Base-by-base conservation (phyloP, 371 early-diverging fungal species). In the Nematocida displodere region DNA sequence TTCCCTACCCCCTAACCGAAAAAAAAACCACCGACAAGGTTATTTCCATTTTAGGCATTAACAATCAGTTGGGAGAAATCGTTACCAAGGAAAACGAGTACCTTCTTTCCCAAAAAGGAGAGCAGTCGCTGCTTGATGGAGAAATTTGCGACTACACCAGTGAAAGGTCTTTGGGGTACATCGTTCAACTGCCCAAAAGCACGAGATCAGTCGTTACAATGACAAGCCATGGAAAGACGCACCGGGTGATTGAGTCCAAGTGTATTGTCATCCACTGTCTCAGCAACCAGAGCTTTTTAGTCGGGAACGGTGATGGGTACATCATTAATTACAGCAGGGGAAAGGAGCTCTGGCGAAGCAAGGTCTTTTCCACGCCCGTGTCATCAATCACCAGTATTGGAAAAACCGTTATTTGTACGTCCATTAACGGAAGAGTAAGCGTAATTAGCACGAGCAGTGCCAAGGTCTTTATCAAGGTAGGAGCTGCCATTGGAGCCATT, bases 301-400 rank as follows among this genome's bases (percentile, higher is more conserved):
- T 71, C 4, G 75, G 75, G 0, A 62, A 33, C 2, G 75, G 75
- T 13, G n/a, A n/a, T 5, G 75, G 75, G 1, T 22, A 53, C 28
- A 28, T 71, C 7, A 58, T 71, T 44, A 20, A 40, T 24, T 71
- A 58, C 40, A 49, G 34, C 39, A 11, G 28, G 1, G 75, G 75
- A 34, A 11, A 13, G 22, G 75, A 62, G 48, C n/a, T 48, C 22
- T 71, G 59, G 59, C 33, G 75, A 34, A 71, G 61, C 24, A 58
- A 61, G 36, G 22, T 71, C 15, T 65, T 65, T 54, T 20, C 39
- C 4, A 8, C 48, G 7, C 75, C 75, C 28, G 48, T 71, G 15
- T 50, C 75, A 11, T 7, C 36, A 3, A 28, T 71, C 13, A 20
- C 52, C 1, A 17, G 2, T 22, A 17, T 0, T 0, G 20, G 29